Conservation (phyloP, 1,284 basidiomycete genomes). For the Entoloma clypeatum region DNA sequence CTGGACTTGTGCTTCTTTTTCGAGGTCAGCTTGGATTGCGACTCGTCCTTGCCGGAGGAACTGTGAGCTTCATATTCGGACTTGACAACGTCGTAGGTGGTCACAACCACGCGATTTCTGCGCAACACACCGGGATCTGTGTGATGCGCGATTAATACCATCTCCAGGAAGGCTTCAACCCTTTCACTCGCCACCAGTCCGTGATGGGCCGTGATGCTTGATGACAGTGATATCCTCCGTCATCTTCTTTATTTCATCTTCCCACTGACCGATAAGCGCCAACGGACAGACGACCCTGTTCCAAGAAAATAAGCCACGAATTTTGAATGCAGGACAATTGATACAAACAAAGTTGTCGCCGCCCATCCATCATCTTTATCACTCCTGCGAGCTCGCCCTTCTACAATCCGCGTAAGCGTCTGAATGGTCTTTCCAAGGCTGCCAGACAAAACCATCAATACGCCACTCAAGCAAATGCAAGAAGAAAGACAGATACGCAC, state of each 20-base stretch:
- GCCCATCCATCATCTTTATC: conserved; percentile 74
- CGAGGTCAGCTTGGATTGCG: conserved; percentile 34
- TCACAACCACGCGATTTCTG: conserved; percentile 75
- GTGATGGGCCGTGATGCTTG: conserved; percentile 77
- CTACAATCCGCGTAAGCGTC: conserved; percentile 78
- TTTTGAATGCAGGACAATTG: conserved; percentile 3
- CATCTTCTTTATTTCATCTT: conserved; percentile 80
- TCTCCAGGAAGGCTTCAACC: background rate
- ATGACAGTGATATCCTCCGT: conserved; percentile 66
- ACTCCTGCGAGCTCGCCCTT: conserved; percentile 63
- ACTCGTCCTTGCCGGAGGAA: conserved; percentile 48
- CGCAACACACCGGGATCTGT: conserved; percentile 60
- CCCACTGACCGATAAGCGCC: conserved; percentile 90
- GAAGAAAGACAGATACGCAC: conserved; percentile 33
- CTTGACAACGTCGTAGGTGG: conserved; percentile 78
- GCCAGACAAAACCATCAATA: conserved; percentile 3
- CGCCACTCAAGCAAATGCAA: conserved; percentile 6
- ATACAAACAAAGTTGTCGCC: conserved; percentile 67
- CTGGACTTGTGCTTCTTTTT: conserved; percentile 32
- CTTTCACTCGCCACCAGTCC: conserved; percentile 62
- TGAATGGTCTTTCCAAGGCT: conserved; percentile 94
- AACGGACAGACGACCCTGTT: conserved; percentile 78
- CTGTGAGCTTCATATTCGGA: conserved; percentile 63
- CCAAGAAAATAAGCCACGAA: conserved; percentile 14
- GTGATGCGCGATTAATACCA: conserved; percentile 6